These are phyloP conservation scores for Fomitiporia mediterranea DNA, from an alignment of 1,284 basidiomycete genomes.

Conservation along the genomic window DNA sequence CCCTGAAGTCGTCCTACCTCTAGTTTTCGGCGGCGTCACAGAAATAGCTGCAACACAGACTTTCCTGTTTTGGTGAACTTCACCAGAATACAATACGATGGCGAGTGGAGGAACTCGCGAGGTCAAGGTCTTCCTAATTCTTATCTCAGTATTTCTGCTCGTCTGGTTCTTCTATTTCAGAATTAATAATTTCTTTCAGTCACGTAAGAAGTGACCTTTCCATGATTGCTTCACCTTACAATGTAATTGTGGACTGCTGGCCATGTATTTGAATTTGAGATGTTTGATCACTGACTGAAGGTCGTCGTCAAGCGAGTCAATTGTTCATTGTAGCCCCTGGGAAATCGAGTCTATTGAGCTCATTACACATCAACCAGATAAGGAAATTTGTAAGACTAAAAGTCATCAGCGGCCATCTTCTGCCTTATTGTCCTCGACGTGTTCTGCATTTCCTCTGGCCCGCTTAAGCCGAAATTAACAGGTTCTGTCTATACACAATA, in stretches of 20 bases:
- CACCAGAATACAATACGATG: neutral
- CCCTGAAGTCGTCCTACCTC: neutral
- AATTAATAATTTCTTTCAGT: neutral
- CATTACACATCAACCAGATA: neutral
- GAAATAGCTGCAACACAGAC: neutral
- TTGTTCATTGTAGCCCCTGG: neutral
- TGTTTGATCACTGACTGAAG: neutral
- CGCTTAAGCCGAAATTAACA: neutral
- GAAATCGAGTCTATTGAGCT: neutral
- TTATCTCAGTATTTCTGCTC: neutral
- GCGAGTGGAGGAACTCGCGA: neutral
- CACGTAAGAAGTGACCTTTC: neutral
- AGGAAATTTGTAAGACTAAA: neutral
- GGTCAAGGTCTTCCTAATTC: neutral
- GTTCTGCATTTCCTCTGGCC: neutral
- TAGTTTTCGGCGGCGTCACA: neutral
- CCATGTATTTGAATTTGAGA: neutral
- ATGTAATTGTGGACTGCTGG: neutral
- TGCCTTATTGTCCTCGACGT: conserved; percentile 8
- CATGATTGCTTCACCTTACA: neutral
- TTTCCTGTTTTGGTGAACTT: neutral
- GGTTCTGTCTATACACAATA: neutral
- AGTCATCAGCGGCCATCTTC: neutral
- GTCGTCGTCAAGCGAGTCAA: neutral
- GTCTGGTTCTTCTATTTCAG: neutral